Evolutionary conservation across 2,329 filamentous ascomycete genomes (phyloP), one percentile per base, ranked within the genome.

Genomic region (Monilinia vaccinii-corymbosi): DNA sequence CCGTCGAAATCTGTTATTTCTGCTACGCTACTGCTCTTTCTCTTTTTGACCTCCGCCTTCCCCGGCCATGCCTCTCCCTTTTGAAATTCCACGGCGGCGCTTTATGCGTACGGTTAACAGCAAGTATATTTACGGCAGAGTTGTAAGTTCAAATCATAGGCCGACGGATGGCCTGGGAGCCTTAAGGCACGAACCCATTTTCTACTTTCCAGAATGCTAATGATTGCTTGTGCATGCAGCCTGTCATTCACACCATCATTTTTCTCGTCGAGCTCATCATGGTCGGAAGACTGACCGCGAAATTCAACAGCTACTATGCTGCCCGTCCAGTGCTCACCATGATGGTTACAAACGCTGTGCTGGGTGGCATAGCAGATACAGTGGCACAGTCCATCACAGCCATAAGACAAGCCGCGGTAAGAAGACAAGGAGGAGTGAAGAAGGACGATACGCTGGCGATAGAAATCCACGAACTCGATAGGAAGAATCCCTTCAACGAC

Each of bases 271-370:
- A 99, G 76, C 89, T 97, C 85, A 85, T 85, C 61, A 85, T 96
- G 73, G 83, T 93, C 64, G 89, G 87, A 66, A 82, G 94, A 66
- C 78, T 99, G 59, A 86, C 87, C 49, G 83, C 89, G 69, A 89
- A 91, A 72, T 99, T 96, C 80, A 97, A 96, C 76, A 82, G 85
- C 67, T 96, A 95, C 78, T 99, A 97, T 82, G 87, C 90, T 67
- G 86, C 91, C 71, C 88, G 89, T 71, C 94, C 93, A 89, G 89
- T 99, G 46, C 83, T 99, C 70, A 99, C 94, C 64, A 99, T 96
- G 75, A 99, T 99, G 93, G 90, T 97, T 72, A 96, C 93, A 73
- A 99, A 99, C 77, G 89, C 94, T 67, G 87, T 97, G 60, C 85
- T 99, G 61, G 91, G 91, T 76, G 94, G 94, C 68, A 87, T 99